Conservation (phyloP, 2,329 filamentous ascomycete species). For the Madurella mycetomatis region DNA sequence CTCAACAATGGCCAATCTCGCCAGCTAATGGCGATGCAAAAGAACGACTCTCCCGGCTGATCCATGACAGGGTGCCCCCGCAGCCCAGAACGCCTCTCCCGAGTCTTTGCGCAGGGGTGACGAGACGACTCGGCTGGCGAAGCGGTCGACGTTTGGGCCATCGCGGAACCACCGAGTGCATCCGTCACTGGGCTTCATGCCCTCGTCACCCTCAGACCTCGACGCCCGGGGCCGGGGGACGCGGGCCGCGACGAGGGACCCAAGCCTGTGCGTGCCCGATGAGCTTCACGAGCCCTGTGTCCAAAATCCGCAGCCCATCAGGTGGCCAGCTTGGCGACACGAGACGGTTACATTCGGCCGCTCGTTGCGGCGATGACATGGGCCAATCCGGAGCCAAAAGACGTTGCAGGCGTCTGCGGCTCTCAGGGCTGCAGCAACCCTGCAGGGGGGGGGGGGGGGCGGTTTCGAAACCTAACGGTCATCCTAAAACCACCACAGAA, state of each 20-base stretch:
- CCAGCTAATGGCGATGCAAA: too few species aligned
- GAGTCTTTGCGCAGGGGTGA: not conserved
- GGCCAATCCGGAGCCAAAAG: not conserved
- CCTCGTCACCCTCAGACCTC: too few species aligned
- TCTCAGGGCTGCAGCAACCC: not conserved
- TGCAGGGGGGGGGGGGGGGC: too few species aligned
- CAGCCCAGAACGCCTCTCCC: not conserved
- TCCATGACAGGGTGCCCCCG: not conserved
- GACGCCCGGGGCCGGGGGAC: too few species aligned
- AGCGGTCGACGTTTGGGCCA: not conserved
- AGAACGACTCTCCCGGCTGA: too few species aligned
- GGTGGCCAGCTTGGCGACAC: not conserved
- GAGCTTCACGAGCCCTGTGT: not conserved
- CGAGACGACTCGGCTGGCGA: not conserved
- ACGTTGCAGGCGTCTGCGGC: not conserved
- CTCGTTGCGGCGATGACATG: not conserved
- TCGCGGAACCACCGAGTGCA: not conserved
- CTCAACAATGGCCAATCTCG: not conserved
- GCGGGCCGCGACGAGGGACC: too few species aligned
- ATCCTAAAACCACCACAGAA: too few species aligned
- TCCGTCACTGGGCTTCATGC: not conserved
- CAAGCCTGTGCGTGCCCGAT: not conserved
- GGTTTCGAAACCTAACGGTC: too few species aligned
- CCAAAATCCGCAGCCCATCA: not conserved
- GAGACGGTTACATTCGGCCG: conserved; percentile 2